These are phyloP conservation scores for Boechera retrofracta DNA, from an alignment of 345 rosid species.

Conservation along the genomic window DNA sequence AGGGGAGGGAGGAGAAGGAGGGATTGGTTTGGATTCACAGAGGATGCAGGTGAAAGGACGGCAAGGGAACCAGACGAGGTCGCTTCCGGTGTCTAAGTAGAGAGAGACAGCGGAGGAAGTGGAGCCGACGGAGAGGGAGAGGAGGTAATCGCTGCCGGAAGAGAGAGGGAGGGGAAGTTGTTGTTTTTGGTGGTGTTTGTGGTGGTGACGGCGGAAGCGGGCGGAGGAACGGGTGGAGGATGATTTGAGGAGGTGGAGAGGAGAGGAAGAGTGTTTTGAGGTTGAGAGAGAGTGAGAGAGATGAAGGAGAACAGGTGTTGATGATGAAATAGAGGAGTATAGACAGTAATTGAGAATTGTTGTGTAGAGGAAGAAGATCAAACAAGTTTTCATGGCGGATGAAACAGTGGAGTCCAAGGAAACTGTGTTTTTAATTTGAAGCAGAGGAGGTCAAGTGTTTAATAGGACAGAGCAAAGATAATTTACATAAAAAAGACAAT, in stretches of 20 bases:
- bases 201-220: slow-evolving; percentile 66
- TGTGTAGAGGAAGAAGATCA: slow-evolving; percentile 40
- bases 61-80: slow-evolving; percentile 98
- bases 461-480: slow-evolving; percentile 29
- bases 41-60: slow-evolving; percentile 87
- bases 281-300: slow-evolving; percentile 73
- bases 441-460: slow-evolving; percentile 14
- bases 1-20: slow-evolving; percentile 45
- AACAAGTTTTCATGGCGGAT: slow-evolving; percentile 36
- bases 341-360: slow-evolving; percentile 27
- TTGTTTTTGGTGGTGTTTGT: slow-evolving; percentile 39
- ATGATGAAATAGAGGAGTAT: slow-evolving; percentile 30
- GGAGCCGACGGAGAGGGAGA: slow-evolving; percentile 72
- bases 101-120: slow-evolving; percentile 65
- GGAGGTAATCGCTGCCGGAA: slow-evolving; percentile 87
- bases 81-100: slow-evolving; percentile 94
- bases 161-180: slow-evolving; percentile 88
- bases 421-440: slow-evolving; percentile 35
- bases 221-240: slow-evolving; percentile 72
- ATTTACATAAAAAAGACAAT: neutral
- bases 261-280: slow-evolving; percentile 55
- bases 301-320: slow-evolving; percentile 54
- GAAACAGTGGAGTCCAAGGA: slow-evolving; percentile 1
- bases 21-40: slow-evolving; percentile 67
- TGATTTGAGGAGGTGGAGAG: slow-evolving; percentile 83